Evolutionary conservation across 768 basidiomycete genomes (phyloP).

Genomic region (Galerina marginata): DNA sequence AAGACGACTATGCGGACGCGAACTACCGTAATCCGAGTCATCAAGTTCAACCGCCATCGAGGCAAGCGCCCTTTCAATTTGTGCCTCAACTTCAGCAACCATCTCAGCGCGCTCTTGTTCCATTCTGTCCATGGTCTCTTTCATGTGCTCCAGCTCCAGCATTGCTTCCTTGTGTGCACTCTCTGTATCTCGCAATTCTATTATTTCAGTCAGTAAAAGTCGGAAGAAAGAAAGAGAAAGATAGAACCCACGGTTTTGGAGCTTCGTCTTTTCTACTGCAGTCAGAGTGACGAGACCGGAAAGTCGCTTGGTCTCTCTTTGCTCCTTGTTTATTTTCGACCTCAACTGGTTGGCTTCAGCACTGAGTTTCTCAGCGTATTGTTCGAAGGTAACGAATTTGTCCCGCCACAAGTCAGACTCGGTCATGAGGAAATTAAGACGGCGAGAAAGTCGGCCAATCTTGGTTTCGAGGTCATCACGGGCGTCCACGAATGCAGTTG

Average conservation of each 20-base stretch:
- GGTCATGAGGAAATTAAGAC: slow-evolving; percentile 91
- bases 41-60: slow-evolving; percentile 85
- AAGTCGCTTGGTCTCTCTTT: slow-evolving; percentile 84
- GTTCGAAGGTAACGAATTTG: slow-evolving; percentile 93
- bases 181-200: slow-evolving; percentile 87
- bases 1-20: slow-evolving; percentile 69
- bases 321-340: slow-evolving; percentile 89
- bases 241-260: slow-evolving; percentile 70
- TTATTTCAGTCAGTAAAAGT: slow-evolving; percentile 11
- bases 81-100: slow-evolving; percentile 93
- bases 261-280: slow-evolving; percentile 76
- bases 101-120: slow-evolving; percentile 85
- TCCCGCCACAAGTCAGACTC: slow-evolving; percentile 91
- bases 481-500: slow-evolving; percentile 93
- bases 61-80: slow-evolving; percentile 85
- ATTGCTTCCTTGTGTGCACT: slow-evolving; percentile 78
- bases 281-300: slow-evolving; percentile 80
- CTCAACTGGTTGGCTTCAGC: slow-evolving; percentile 85
- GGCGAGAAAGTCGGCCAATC: slow-evolving; percentile 83
- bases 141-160: slow-evolving; percentile 84
- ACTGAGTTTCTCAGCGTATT: slow-evolving; percentile 90
- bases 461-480: slow-evolving; percentile 94
- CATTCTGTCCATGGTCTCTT: slow-evolving; percentile 84
- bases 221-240: not conserved
- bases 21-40: slow-evolving; percentile 77